A percentile compares a stretch with the other conserved stretches of the same genome.
phyloP scores from a whole-genome alignment of 805 yeast species.

The Grigorovia jiainica region DNA sequence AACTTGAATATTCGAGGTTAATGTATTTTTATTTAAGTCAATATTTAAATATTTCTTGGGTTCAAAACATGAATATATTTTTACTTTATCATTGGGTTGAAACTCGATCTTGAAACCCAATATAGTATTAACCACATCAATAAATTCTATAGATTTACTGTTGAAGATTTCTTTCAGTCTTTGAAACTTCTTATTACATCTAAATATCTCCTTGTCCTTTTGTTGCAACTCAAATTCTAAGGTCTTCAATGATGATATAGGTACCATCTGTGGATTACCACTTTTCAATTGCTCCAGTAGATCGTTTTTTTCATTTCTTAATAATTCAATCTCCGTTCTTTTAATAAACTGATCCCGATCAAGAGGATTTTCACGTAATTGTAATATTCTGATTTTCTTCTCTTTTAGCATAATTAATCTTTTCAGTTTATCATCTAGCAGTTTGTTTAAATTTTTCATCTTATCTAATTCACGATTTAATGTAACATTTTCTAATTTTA shows the following conservation, averaged over 20 bases:
- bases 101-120: slow-evolving; percentile 72
- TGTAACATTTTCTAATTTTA: slow-evolving; percentile 35
- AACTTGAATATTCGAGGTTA: slow-evolving; percentile 36
- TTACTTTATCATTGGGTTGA: slow-evolving; percentile 43
- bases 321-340: slow-evolving; percentile 38
- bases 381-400: slow-evolving; percentile 42
- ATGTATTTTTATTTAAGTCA: slow-evolving; percentile 45
- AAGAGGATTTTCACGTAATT: slow-evolving; percentile 59
- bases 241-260: slow-evolving; percentile 55
- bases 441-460: slow-evolving; percentile 29
- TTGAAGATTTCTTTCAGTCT: slow-evolving; percentile 50
- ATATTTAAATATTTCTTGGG: slow-evolving; percentile 40
- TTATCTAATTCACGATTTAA: slow-evolving; percentile 31
- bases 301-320: slow-evolving; percentile 51
- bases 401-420: slow-evolving; percentile 28
- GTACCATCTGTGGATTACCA: slow-evolving; percentile 31
- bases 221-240: slow-evolving; percentile 43
- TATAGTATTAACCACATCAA: slow-evolving; percentile 54
- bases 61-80: slow-evolving; percentile 41
- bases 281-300: slow-evolving; percentile 30
- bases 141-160: slow-evolving; percentile 60
- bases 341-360: slow-evolving; percentile 52
- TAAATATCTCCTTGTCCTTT: slow-evolving; percentile 39
- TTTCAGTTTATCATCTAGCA: slow-evolving; percentile 32
- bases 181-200: slow-evolving; percentile 40